Evolutionary conservation across 345 rosid species (phyloP).

Genomic region (Moricandia arvensis): DNA sequence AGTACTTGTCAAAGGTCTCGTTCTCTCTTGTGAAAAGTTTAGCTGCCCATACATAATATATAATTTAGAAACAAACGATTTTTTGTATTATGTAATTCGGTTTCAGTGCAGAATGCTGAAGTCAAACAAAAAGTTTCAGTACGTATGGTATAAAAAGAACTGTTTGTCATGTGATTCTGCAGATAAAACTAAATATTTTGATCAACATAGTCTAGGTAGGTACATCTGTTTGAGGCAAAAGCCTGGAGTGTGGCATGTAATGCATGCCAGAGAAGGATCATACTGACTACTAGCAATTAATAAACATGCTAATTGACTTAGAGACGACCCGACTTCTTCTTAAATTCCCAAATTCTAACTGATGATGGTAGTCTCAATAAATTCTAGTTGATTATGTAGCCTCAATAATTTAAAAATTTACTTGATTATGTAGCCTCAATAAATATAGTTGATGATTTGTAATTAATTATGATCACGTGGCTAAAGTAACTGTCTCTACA

Average conservation of each 20-base stretch:
- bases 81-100: background rate
- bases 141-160: background rate
- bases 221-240: slow-evolving; percentile 1
- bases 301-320: background rate
- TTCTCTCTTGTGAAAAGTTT: background rate
- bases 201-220: background rate
- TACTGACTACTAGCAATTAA: slow-evolving; percentile 24
- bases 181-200: background rate
- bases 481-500: background rate
- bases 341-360: background rate
- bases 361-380: background rate
- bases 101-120: background rate
- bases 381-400: no score
- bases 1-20: slow-evolving; percentile 7
- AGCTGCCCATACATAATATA: background rate
- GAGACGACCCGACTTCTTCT: slow-evolving; percentile 7
- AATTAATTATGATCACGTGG: background rate
- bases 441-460: background rate
- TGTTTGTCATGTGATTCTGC: background rate
- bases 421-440: no score
- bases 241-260: background rate
- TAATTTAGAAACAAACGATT: background rate
- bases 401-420: no score
- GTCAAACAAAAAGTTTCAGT: background rate
- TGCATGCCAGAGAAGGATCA: background rate